phyloP scores from a whole-genome alignment of 106 monocot genomes.

The Apostasia ramifera region DNA sequence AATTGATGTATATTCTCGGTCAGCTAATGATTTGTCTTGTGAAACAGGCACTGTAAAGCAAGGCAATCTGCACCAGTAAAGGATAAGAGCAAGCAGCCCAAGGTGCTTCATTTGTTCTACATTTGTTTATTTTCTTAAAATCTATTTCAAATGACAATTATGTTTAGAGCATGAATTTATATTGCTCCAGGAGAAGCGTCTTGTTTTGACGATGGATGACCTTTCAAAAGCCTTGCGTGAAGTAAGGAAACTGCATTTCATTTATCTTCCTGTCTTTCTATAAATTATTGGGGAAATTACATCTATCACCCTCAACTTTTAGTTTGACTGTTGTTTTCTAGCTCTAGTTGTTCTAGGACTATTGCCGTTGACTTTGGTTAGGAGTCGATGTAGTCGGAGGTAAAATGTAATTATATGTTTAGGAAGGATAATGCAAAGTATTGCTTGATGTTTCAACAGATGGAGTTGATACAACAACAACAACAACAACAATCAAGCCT shows the following conservation, averaged over 20 bases:
- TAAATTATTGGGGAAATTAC: too few species aligned
- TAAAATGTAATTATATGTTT: too few species aligned
- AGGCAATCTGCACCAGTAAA: constrained; percentile 74
- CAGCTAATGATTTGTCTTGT: background rate
- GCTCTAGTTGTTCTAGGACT: too few species aligned
- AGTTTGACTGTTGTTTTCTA: too few species aligned
- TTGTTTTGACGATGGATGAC: constrained; percentile 97
- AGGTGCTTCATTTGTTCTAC: constrained; percentile 32
- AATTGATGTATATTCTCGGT: background rate
- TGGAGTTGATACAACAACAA: too few species aligned
- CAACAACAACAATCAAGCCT: too few species aligned
- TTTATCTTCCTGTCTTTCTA: too few species aligned
- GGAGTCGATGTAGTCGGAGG: too few species aligned
- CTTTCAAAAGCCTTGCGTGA: constrained; percentile 90
- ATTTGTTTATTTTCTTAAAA: background rate
- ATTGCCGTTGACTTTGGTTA: too few species aligned
- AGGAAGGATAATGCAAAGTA: too few species aligned
- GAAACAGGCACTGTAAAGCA: constrained; percentile 83
- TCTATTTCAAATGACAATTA: background rate
- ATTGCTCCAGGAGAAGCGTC: constrained; percentile 73
- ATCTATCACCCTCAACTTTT: too few species aligned
- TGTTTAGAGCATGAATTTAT: constrained; percentile 1
- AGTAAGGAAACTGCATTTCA: constrained; percentile 28
- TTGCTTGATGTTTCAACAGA: too few species aligned
- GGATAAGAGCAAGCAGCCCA: constrained; percentile 94